Evolutionary conservation across 257 asterid genomes (phyloP).

Genomic region (Pogostemon cablin): DNA sequence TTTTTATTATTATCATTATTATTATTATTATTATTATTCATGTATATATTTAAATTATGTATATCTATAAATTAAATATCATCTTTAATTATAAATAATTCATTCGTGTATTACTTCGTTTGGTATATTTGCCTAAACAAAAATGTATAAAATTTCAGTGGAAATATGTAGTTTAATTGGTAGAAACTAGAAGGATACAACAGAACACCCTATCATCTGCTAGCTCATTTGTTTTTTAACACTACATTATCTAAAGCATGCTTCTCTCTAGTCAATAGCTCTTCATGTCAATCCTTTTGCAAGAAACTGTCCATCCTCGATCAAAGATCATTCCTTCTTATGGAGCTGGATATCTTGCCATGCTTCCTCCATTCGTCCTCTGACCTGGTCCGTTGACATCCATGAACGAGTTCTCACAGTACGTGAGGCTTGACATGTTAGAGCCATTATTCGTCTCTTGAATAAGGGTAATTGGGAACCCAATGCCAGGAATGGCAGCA

Average conservation of each 20-base stretch:
- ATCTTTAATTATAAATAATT: too few species aligned
- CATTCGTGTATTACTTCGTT: too few species aligned
- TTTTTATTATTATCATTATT: too few species aligned
- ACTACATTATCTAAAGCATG: background rate
- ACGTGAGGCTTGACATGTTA: slow-evolving; percentile 30
- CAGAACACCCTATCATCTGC: background rate
- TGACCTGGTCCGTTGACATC: slow-evolving; percentile 13
- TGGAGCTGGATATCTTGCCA: slow-evolving; percentile 18
- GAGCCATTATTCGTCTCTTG: slow-evolving; percentile 32
- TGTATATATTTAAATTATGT: too few species aligned
- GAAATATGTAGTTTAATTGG: background rate
- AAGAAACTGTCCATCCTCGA: background rate
- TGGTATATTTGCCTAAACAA: too few species aligned
- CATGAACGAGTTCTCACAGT: slow-evolving; percentile 24
- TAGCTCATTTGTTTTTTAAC: background rate
- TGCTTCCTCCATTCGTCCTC: slow-evolving; percentile 27
- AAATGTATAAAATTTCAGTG: background rate
- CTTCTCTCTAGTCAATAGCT: background rate
- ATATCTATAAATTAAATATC: too few species aligned
- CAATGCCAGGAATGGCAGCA: slow-evolving; percentile 20
- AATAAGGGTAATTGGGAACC: slow-evolving; percentile 32
- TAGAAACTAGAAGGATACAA: background rate
- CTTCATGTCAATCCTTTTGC: slow-evolving; percentile 11
- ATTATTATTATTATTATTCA: too few species aligned
- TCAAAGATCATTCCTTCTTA: slow-evolving; percentile 20